phyloP scores from a whole-genome alignment of 108 stramenopile species.

The Nitzschia palea region DNA sequence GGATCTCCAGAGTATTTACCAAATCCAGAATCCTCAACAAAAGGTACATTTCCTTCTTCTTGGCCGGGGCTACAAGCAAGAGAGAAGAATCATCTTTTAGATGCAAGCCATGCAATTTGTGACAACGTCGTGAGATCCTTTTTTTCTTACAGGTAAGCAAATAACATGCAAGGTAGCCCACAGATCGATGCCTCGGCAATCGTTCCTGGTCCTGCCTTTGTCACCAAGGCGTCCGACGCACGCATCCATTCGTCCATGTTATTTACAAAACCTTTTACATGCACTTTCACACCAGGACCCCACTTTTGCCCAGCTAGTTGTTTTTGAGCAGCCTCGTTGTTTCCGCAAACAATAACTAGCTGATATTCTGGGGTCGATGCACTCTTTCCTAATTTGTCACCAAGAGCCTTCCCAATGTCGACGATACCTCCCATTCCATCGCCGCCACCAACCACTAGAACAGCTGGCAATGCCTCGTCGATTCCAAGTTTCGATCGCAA shows the following conservation, averaged over 20 bases:
- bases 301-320: constrained; percentile 44
- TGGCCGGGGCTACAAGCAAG: constrained; percentile 74
- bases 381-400: constrained; percentile 48
- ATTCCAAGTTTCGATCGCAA: constrained; percentile 66
- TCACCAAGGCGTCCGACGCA: constrained; percentile 82
- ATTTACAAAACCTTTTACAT: constrained; percentile 86
- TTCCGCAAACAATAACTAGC: constrained; percentile 97
- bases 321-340: constrained; percentile 72
- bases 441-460: constrained; percentile 93
- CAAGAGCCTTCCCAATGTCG: constrained; percentile 72
- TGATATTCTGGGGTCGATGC: constrained; percentile 43
- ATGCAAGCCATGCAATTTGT: no score
- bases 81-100: no score
- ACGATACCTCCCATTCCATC: constrained; percentile 95
- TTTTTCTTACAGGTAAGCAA: constrained; percentile 64
- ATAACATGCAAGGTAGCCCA: constrained; percentile 93
- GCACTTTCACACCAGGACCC: constrained; percentile 54
- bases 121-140: background rate
- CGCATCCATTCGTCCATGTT: constrained; percentile 98
- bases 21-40: constrained; percentile 87
- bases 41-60: constrained; percentile 94
- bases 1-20: constrained; percentile 83
- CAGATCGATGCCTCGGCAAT: constrained; percentile 95
- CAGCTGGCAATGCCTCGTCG: constrained; percentile 63
- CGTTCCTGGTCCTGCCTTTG: constrained; percentile 95